Conservation (phyloP, 306 rosid genomes). For the Castanea mollissima region DNA sequence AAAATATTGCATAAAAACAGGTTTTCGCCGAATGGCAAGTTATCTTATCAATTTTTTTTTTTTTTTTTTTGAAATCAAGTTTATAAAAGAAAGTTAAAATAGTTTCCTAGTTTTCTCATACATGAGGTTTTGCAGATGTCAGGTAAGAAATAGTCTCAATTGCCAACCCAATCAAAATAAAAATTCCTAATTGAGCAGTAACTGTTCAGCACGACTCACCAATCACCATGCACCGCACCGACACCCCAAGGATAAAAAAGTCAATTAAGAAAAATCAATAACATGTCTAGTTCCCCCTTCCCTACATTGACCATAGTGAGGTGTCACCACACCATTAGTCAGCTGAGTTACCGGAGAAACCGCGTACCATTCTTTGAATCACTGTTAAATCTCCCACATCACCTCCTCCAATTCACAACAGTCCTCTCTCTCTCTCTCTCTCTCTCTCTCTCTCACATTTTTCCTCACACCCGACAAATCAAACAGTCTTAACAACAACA, state of each 20-base stretch:
- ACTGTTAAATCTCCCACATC: background rate
- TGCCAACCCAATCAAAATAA: no score
- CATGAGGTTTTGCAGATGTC: no score
- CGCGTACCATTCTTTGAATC: background rate
- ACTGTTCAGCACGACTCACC: background rate
- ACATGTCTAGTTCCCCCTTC: background rate
- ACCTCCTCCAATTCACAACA: background rate
- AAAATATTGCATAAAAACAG: no score
- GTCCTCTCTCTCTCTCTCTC: background rate
- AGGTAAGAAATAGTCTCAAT: no score
- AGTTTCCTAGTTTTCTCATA: no score
- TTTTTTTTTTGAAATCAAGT: no score
- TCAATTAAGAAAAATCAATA: background rate
- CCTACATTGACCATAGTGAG: background rate
- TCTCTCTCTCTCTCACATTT: background rate
- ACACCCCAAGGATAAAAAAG: background rate
- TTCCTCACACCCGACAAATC: conserved; percentile 10
- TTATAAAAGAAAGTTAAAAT: no score
- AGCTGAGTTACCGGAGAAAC: background rate
- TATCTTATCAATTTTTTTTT: no score
- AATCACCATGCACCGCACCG: background rate
- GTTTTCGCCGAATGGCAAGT: no score
- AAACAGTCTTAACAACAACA: conserved; percentile 4
- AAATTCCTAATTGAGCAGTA: no score
- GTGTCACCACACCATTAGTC: background rate